Evolutionary conservation across 768 basidiomycete species (phyloP).

Genomic region (Xerocomellus chrysenteron): DNA sequence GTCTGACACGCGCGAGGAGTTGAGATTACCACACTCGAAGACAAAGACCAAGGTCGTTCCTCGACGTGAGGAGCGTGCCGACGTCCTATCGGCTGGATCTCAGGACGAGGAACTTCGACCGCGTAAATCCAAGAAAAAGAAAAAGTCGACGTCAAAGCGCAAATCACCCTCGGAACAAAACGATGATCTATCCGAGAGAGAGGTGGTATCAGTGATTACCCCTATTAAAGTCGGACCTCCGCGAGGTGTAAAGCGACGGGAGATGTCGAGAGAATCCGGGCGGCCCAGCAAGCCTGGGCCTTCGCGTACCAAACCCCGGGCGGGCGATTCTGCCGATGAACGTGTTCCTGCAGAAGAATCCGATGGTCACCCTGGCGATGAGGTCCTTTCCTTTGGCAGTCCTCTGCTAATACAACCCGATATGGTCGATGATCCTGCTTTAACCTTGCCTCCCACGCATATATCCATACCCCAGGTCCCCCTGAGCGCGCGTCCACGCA

Average conservation of each 20-base stretch:
- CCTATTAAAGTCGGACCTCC: constrained; percentile 28
- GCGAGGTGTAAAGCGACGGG: constrained; percentile 17
- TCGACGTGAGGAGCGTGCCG: neutral
- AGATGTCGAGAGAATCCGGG: neutral
- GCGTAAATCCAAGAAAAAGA: neutral
- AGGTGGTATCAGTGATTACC: neutral
- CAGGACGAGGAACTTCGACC: constrained; percentile 5
- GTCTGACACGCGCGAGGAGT: neutral
- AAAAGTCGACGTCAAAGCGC: neutral
- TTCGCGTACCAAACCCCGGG: neutral
- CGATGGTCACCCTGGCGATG: neutral
- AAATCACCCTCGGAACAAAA: neutral
- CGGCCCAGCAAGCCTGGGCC: neutral
- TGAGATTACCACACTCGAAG: neutral
- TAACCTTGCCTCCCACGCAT: neutral
- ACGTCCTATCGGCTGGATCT: neutral
- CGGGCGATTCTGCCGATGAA: neutral
- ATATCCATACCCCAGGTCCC: constrained; percentile 5
- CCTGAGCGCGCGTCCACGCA: neutral
- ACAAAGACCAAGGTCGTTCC: neutral
- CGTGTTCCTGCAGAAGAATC: neutral
- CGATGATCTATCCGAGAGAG: constrained; percentile 2
- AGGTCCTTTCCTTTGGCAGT: neutral
- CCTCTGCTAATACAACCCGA: neutral
- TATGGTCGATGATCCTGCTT: neutral